These are phyloP conservation scores for Macrolepiota albuminosa DNA, from an alignment of 768 basidiomycete species.

Conservation along the genomic window DNA sequence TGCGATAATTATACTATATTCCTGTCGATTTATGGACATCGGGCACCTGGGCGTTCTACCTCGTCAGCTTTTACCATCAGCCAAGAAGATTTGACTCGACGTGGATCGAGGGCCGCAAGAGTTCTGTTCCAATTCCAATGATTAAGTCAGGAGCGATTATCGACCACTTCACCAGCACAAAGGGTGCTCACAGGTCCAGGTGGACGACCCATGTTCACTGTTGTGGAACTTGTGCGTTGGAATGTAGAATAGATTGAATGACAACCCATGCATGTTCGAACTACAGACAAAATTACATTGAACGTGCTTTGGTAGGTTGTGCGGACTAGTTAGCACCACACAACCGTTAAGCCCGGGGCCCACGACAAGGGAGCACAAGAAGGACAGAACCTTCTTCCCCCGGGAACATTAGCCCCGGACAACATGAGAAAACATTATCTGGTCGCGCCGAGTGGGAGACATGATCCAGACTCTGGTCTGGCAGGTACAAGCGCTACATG, in stretches of 20 bases:
- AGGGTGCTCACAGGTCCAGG: background rate
- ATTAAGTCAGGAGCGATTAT: background rate
- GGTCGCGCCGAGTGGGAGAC: background rate
- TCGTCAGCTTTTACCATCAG: background rate
- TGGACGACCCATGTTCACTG: background rate
- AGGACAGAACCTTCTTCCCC: constrained; percentile 8
- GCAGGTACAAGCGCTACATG: constrained; percentile 9
- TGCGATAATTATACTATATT: constrained; percentile 1
- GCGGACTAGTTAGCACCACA: background rate
- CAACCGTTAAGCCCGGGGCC: constrained; percentile 9
- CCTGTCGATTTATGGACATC: background rate
- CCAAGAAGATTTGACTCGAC: background rate
- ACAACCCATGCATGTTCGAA: background rate
- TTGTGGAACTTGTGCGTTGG: background rate
- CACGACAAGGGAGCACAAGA: constrained; percentile 12
- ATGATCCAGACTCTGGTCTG: constrained; percentile 8
- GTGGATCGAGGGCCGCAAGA: background rate
- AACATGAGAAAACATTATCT: constrained; percentile 1
- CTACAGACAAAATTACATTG: background rate
- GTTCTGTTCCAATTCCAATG: background rate
- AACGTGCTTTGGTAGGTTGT: constrained; percentile 7
- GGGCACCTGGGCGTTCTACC: background rate
- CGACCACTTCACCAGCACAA: background rate
- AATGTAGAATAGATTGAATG: background rate
- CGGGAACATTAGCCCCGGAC: constrained; percentile 3